Conservation (phyloP, 192 early-diverging fungal genomes). For the Backusella parvicylindrica region DNA sequence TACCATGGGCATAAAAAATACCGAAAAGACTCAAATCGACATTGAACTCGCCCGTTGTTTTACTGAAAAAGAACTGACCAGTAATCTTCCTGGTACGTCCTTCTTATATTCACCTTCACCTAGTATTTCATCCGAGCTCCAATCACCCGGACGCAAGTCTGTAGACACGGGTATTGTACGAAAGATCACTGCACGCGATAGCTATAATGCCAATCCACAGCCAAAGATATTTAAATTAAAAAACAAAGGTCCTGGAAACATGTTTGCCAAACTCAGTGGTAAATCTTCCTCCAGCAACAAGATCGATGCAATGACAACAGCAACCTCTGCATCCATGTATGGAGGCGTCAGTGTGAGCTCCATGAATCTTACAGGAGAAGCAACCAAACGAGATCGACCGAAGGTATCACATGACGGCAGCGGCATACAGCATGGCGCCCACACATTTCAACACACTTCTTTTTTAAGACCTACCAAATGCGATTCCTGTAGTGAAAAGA, state of each 20-base stretch:
- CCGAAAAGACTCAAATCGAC: conserved; percentile 50
- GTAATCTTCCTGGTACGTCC: conserved; percentile 26
- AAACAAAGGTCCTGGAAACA: conserved; percentile 37
- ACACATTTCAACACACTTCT: conserved; percentile 13
- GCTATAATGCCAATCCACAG: neutral
- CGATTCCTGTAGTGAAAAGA: conserved; percentile 48
- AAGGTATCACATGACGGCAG: neutral
- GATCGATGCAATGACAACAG: neutral
- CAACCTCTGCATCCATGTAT: neutral
- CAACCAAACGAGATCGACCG: neutral
- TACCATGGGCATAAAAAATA: conserved; percentile 48
- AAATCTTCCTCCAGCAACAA: neutral
- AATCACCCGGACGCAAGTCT: conserved; percentile 22
- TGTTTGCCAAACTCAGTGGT: conserved; percentile 31
- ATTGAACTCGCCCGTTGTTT: conserved; percentile 46
- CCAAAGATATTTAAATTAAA: conserved; percentile 58
- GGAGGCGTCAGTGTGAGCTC: neutral
- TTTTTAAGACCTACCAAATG: conserved; percentile 41
- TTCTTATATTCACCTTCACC: conserved; percentile 12
- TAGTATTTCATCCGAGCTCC: conserved; percentile 14
- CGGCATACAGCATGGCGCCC: conserved; percentile 3
- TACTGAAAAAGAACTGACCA: conserved; percentile 18
- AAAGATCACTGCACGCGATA: conserved; percentile 1
- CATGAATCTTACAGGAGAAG: neutral
- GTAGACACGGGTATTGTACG: conserved; percentile 16